phyloP scores from a whole-genome alignment of 1,284 basidiomycete species.

The Apiotrichum laibachii region DNA sequence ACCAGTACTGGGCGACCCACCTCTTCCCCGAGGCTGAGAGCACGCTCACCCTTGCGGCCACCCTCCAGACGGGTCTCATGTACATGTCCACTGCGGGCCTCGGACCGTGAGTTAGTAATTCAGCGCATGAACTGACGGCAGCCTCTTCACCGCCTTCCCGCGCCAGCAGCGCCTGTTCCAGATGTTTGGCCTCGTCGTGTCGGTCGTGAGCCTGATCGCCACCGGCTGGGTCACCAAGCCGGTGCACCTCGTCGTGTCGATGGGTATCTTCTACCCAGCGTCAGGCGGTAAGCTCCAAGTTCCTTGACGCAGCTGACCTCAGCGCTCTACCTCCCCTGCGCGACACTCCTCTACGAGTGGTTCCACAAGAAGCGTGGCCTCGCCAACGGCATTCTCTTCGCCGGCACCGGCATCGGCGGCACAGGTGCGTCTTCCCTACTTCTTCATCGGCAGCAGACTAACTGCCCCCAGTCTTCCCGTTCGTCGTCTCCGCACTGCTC shows the following conservation, averaged over 20 bases:
- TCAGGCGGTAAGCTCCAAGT: conserved; percentile 27
- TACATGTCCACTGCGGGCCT: conserved; percentile 38
- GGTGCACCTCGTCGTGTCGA: conserved; percentile 47
- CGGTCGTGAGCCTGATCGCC: conserved; percentile 26
- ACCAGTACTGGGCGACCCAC: conserved; percentile 43
- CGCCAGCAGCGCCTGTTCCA: conserved; percentile 27
- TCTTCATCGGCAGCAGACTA: neutral
- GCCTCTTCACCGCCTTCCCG: conserved; percentile 32
- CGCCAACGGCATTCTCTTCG: conserved; percentile 47
- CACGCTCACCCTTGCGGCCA: conserved; percentile 44
- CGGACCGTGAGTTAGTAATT: conserved; percentile 36
- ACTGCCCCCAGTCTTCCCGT: conserved; percentile 33
- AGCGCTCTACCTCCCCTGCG: conserved; percentile 43
- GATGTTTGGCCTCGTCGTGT: conserved; percentile 29
- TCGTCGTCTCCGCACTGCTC: conserved; percentile 43
- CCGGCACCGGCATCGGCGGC: conserved; percentile 46
- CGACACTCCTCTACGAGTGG: conserved; percentile 48
- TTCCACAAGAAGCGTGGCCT: conserved; percentile 44
- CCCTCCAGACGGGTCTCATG: conserved; percentile 44
- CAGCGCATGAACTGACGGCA: conserved; percentile 7
- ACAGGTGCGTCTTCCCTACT: conserved; percentile 2
- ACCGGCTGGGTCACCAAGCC: conserved; percentile 39
- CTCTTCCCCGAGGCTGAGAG: conserved; percentile 34
- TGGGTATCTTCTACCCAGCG: conserved; percentile 46
- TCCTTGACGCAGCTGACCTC: neutral